Percentiles rank a stretch among this genome's conserved stretches.
Evolutionary conservation across 1,284 basidiomycete species (phyloP).

Genomic region (Cutaneotrichosporon sp.): DNA sequence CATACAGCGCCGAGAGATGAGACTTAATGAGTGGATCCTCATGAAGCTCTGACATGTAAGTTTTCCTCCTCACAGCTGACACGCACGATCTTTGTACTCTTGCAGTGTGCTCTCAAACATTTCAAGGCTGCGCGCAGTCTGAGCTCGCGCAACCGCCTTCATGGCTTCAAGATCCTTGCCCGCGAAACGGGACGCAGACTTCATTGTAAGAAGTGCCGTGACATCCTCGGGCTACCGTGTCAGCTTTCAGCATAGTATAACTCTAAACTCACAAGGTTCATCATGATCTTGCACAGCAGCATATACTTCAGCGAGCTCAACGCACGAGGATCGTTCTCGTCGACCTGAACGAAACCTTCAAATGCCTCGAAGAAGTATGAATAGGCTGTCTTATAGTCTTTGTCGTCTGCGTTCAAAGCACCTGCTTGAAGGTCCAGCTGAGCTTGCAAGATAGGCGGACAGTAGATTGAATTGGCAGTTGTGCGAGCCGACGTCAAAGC

Average conservation of each 20-base stretch:
- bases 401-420: conserved; percentile 91
- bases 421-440: conserved; percentile 88
- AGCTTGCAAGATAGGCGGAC: conserved; percentile 87
- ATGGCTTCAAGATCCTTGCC: conserved; percentile 81
- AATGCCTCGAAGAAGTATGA: conserved; percentile 98
- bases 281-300: conserved; percentile 97
- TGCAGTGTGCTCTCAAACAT: conserved; percentile 82
- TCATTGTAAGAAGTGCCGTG: conserved; percentile 73
- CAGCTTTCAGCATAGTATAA: no score
- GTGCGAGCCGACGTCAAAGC: conserved; percentile 88
- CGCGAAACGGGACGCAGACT: conserved; percentile 80
- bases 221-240: conserved; percentile 79
- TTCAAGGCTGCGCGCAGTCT: conserved; percentile 80
- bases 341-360: conserved; percentile 69
- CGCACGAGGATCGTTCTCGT: conserved; percentile 51
- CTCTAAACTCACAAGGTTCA: conserved; percentile 66
- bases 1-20: conserved; percentile 87
- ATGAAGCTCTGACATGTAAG: conserved; percentile 65
- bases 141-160: conserved; percentile 88
- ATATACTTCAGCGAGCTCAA: conserved; percentile 93
- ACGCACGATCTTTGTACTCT: conserved; percentile 77
- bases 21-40: conserved; percentile 90
- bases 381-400: conserved; percentile 95
- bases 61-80: neutral
- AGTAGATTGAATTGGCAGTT: conserved; percentile 95